Base-by-base conservation (phyloP, 257 asterid species). In the Cordia subcordata region DNA sequence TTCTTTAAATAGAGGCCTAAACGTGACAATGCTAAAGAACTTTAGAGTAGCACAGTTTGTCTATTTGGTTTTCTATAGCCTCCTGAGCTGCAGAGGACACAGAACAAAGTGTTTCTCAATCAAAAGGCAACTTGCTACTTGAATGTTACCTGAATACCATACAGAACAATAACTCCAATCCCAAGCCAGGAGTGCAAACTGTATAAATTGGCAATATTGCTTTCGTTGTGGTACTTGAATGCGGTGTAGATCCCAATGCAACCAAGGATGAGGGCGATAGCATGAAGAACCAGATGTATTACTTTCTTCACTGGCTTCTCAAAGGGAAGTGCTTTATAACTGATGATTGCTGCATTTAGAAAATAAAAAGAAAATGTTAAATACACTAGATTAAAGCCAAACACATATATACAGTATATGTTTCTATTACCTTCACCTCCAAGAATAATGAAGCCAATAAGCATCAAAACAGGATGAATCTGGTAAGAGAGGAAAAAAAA, bases 171-270 rank as follows among this genome's bases (percentile, higher is more conserved):
- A 11, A 83, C 87, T 32, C 95, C 85, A 22, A 87, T 85, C 19
- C 99, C 99, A 18, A 90, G 67, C 99, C 99, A 93, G 55, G 99
- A 93, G 82, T 93, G 99, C 21, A 93, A 58, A 72, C 99, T 93
- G 79, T 93, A 93, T 63, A 93, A 66, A 78, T 93, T 93, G 77
- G 93, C 85, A 58, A 93, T 77, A 60, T 81, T 79, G 82, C 90
- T 85, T 40, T 93, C 96, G 4, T 90, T 90, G 71, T 93, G 99
- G 66, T 8, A 78, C 76, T 90, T 93, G 85, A 93, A 93, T 33
- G 97, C 99, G 0, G 81, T 63, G 64, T 76, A 90, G 51, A 90
- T 79, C 66, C 97, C 99, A 35, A 93, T 54, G 49, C 84, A 80
- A 57, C 99, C 99, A 45, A 93, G 96, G 49, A 74, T 38, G 68